phyloP scores from a whole-genome alignment of 805 yeast species.

The Blastobotrys chiropterorum region DNA sequence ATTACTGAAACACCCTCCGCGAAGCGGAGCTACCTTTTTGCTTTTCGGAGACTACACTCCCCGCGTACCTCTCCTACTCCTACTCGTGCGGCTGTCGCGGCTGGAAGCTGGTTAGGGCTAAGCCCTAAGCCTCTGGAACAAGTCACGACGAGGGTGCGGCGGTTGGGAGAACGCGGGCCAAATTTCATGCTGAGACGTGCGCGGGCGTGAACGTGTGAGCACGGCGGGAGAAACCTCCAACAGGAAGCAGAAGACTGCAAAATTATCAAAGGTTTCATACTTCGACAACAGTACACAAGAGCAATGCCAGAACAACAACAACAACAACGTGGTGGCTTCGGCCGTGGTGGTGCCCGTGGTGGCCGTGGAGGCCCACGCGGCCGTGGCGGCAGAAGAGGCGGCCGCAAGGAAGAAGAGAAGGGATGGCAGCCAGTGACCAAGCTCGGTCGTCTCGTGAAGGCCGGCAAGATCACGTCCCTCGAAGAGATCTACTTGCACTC shows the following conservation, averaged over 20 bases:
- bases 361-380: constrained; percentile 41
- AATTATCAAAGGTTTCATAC: neutral
- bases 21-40: too few relatives aligned
- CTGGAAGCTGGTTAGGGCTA: too few relatives aligned
- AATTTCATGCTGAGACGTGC: neutral
- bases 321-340: constrained; percentile 2
- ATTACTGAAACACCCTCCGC: too few relatives aligned
- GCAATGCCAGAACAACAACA: constrained; percentile 2
- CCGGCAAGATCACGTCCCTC: constrained; percentile 92
- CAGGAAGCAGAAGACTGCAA: neutral
- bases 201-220: neutral
- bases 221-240: neutral
- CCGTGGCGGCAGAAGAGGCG: constrained; percentile 62
- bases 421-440: constrained; percentile 99
- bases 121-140: neutral
- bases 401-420: constrained; percentile 89
- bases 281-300: neutral
- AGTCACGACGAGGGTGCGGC: neutral
- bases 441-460: constrained; percentile 99
- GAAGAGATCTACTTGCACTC: constrained; percentile 99
- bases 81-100: neutral
- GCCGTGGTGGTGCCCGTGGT: constrained; percentile 15
- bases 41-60: too few relatives aligned
- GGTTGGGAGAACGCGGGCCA: neutral
- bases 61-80: neutral